These are phyloP conservation scores for Cichorium intybus DNA, from an alignment of 140 eudicot genomes.

Conservation along the genomic window DNA sequence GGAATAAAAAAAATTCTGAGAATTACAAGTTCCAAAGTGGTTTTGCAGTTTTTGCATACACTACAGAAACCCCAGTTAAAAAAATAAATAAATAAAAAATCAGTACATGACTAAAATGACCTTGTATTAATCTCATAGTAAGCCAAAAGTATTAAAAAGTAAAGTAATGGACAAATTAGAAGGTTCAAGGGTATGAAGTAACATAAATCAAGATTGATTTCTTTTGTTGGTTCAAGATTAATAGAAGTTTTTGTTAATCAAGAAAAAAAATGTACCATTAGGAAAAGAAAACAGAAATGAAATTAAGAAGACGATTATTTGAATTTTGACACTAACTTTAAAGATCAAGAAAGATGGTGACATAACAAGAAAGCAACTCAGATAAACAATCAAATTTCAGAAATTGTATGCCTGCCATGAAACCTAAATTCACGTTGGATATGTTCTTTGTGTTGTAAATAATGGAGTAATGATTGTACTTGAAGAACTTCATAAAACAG, in stretches of 20 bases:
- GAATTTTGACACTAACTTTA: background rate
- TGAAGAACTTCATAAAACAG: conserved; percentile 23
- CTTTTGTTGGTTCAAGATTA: background rate
- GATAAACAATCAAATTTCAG: conserved; percentile 21
- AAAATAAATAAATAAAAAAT: no score
- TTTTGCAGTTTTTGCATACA: conserved; percentile 20
- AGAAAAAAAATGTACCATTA: background rate
- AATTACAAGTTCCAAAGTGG: conserved; percentile 35
- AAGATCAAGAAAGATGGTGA: conserved; percentile 15
- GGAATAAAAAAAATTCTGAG: conserved; percentile 28
- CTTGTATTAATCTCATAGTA: conserved; percentile 4
- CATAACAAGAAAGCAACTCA: conserved; percentile 5
- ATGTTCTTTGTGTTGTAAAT: conserved; percentile 9
- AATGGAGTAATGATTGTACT: conserved; percentile 27
- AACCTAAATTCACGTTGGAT: conserved; percentile 16
- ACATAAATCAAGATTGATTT: conserved; percentile 9
- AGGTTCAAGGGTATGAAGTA: conserved; percentile 22
- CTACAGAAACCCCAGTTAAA: conserved; percentile 2
- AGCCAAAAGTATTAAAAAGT: conserved; percentile 14
- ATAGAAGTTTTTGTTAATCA: background rate
- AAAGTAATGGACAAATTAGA: conserved; percentile 27
- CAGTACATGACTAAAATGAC: conserved; percentile 10
- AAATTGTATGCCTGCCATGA: conserved; percentile 12
- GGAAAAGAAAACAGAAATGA: conserved; percentile 12
- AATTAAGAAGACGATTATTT: conserved; percentile 7